Evolutionary conservation across 2,329 filamentous ascomycete species (phyloP).

Genomic region (Calonectria ilicicola): DNA sequence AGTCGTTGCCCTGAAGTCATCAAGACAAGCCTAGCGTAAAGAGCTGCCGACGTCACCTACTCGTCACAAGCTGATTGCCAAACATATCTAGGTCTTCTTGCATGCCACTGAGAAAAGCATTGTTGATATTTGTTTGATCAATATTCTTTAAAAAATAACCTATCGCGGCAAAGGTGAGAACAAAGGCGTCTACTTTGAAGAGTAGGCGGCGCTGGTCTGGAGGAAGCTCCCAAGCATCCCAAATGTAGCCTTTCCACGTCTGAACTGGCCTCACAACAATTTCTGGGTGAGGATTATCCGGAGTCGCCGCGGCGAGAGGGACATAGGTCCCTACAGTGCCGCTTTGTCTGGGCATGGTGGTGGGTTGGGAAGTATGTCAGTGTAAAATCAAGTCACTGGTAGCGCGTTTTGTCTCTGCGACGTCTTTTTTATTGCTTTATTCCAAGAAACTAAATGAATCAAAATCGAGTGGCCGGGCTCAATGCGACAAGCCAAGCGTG

Average conservation of each 20-base stretch:
- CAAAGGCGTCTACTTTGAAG: slow-evolving; percentile 50
- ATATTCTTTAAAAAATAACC: slow-evolving; percentile 51
- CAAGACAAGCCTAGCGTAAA: fast-evolving
- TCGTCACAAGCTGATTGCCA: slow-evolving; percentile 39
- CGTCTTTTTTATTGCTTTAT: background rate
- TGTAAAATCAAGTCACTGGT: background rate
- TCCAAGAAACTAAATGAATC: background rate
- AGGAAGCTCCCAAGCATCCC: slow-evolving; percentile 51
- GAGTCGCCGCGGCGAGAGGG: background rate
- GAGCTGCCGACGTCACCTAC: slow-evolving; percentile 11
- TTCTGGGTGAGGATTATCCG: background rate
- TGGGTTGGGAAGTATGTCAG: background rate
- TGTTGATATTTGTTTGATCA: slow-evolving; percentile 55
- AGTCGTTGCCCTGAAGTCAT: background rate
- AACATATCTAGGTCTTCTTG: slow-evolving; percentile 35
- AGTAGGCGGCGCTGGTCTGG: slow-evolving; percentile 47
- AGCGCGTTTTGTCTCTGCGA: background rate
- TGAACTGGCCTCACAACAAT: slow-evolving; percentile 19
- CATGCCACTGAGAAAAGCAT: slow-evolving; percentile 46
- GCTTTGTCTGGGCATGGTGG: background rate
- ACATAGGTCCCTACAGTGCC: slow-evolving; percentile 1
- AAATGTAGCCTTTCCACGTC: slow-evolving; percentile 52
- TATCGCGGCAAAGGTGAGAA: slow-evolving; percentile 49
- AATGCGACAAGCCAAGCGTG: background rate
- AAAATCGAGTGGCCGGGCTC: background rate